Evolutionary conservation across 1,139 yeast species (phyloP), one percentile per base, ranked within the genome.

Genomic region (Diutina ranongensis): DNA sequence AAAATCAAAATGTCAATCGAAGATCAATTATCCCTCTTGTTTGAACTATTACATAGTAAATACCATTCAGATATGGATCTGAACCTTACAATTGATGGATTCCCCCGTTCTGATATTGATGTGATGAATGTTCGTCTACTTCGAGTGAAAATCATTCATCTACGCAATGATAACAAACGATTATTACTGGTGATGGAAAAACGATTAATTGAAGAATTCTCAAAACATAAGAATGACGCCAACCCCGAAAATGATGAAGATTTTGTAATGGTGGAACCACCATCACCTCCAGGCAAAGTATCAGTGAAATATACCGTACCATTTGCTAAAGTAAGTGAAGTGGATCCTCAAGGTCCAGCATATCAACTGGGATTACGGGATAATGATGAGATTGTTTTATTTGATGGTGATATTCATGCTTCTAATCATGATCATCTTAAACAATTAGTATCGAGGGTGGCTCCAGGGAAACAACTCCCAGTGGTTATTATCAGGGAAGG

Each of bases 101-200:
- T 76, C 54, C 98, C 98, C 0, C 67, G 97, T 35, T 64, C 71
- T 15, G 97, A 92, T 57, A 74, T 89, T 31, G 95, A 92, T 55
- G 84, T 89, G 4, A 78, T 82, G 3, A 72, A 83, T 35, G 67
- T 80, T 2, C 65, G 94, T 46, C 63, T 75, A n/a, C 57, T 77
- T 0, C 61, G 96, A 50, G 74, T 79, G 8, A 74, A 74, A 54
- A 76, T 88, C 36, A 79, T 83, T 44, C 67, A 84, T 47, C 65
- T 83, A 46, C 67, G 80, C 49, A 88, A 87, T 56, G 97, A 89
- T 59, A 68, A 80, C 50, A 70, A 67, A 48, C 58, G 56, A 19
- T 62, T 85, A 13, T 59, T 80, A 50, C 59, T 64, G n/a, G 59
- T 65, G 35, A 57, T 86, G 10, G 80, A 78, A 46, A 49, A 48